Base-by-base conservation (phyloP, 352 stramenopile genomes). In the Phytophthora podocarpi region DNA sequence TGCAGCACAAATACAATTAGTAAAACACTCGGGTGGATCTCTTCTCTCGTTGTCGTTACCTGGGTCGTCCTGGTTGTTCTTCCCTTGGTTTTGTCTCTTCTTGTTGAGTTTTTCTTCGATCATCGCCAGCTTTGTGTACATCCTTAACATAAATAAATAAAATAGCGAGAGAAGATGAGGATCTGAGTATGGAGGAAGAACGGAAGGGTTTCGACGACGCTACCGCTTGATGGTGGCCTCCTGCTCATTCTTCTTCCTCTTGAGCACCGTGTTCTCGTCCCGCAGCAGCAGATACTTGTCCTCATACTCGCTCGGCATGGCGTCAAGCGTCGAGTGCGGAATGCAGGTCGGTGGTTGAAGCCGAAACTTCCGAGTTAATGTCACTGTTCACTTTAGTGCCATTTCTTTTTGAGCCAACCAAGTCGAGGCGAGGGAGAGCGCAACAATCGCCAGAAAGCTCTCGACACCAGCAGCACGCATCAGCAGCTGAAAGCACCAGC, bases 241-340 rank as follows among this genome's bases (percentile, higher is more conserved):
- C 71, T 97, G 89, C 62, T 97, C 87, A 82, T 97, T 96, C 65
- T 95, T 96, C 75, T 95, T 95, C 65, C 86, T 87, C 79, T 95
- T 96, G 35, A 97, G 83, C 69, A 72, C 64, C 39, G 71, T 81
- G 67, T 96, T 93, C 74, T 95, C 86, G 34, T 97, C 87, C 23
- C 88, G 80, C 57, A 96, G 70, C 42, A 76, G 59, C 66, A 95
- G 49, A 67, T 91, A 96, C 67, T 89, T 91, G 64, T 95, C 83
- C 70, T 96, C 85, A 71, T 82, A 95, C 24, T 90, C 77, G 31
- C 50, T 67, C 36, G 73, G 59, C 82, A 87, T 89, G 13, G 59
- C 42, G n/a, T 31, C 56, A 13, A 36, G 8, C 32, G 27, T 47
- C 24, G 41, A 36, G 35, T 31, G 35, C 31, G 18, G 41, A 43